These are phyloP conservation scores for Debaryomyces tyrocola DNA, from an alignment of 805 yeast genomes.

Conservation along the genomic window DNA sequence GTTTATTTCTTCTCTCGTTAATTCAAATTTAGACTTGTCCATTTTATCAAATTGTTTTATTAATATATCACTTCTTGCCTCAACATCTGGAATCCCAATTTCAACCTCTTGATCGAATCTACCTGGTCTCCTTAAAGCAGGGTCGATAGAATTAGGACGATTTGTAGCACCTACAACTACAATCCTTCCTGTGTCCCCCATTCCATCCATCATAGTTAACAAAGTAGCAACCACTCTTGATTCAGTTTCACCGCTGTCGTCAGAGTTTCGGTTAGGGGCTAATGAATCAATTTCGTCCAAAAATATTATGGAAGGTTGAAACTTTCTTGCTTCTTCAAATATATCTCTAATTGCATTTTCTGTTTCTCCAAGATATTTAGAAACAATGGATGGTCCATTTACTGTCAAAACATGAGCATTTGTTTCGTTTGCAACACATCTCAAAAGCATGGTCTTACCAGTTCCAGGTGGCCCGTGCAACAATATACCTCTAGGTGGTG, in stretches of 20 bases:
- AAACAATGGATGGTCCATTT: conserved; percentile 88
- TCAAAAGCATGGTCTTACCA: conserved; percentile 86
- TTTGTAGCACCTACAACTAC: conserved; percentile 77
- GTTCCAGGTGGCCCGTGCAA: conserved; percentile 98
- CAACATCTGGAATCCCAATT: conserved; percentile 87
- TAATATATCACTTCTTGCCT: conserved; percentile 74
- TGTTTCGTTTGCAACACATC: conserved; percentile 75
- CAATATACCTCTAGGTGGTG: conserved; percentile 92
- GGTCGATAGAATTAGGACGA: conserved; percentile 65
- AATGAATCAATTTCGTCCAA: conserved; percentile 93
- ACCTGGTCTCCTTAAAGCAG: conserved; percentile 82
- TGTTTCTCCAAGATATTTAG: conserved; percentile 92
- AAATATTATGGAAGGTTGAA: conserved; percentile 84
- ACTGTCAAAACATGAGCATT: conserved; percentile 84
- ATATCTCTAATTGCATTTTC: conserved; percentile 80
- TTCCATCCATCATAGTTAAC: conserved; percentile 77
- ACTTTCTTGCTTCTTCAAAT: conserved; percentile 80
- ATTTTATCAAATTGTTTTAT: conserved; percentile 57
- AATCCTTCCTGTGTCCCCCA: conserved; percentile 62
- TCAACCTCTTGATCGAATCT: conserved; percentile 88
- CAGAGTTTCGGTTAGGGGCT: conserved; percentile 80
- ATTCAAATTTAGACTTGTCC: conserved; percentile 42
- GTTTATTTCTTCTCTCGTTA: conserved; percentile 57
- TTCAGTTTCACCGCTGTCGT: conserved; percentile 89
- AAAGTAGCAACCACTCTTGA: conserved; percentile 87